These are phyloP conservation scores for Cucurbita moschata DNA, from an alignment of 306 rosid species.

Conservation along the genomic window DNA sequence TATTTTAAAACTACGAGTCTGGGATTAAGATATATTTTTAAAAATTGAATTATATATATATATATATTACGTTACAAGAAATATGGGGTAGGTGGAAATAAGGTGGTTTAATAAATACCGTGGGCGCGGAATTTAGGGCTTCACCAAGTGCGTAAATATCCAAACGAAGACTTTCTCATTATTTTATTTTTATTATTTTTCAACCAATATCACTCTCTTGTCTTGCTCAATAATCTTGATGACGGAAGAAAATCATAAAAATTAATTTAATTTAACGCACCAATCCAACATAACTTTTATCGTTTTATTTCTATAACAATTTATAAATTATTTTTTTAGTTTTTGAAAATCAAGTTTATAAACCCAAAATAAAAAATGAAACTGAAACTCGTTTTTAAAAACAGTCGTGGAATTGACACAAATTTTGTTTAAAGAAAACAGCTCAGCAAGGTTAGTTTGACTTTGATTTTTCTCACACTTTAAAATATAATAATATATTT, in stretches of 20 bases:
- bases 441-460: neutral
- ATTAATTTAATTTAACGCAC: no score
- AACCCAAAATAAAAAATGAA: no score
- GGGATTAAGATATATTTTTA: no score
- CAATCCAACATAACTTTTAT: no score
- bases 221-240: neutral
- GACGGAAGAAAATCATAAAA: no score
- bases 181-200: neutral
- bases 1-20: no score
- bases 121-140: neutral
- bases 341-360: no score
- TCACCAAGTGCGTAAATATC: neutral
- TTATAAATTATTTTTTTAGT: no score
- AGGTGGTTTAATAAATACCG: neutral
- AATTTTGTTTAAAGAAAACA: neutral
- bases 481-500: neutral
- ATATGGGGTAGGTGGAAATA: neutral
- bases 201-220: neutral
- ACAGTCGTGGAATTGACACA: neutral
- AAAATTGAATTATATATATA: no score
- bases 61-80: no score
- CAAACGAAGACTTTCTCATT: neutral
- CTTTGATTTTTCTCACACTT: neutral
- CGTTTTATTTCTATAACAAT: no score
- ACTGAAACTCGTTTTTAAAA: no score